Evolutionary conservation across 306 rosid genomes (phyloP).

Genomic region (Nissolia schottii): DNA sequence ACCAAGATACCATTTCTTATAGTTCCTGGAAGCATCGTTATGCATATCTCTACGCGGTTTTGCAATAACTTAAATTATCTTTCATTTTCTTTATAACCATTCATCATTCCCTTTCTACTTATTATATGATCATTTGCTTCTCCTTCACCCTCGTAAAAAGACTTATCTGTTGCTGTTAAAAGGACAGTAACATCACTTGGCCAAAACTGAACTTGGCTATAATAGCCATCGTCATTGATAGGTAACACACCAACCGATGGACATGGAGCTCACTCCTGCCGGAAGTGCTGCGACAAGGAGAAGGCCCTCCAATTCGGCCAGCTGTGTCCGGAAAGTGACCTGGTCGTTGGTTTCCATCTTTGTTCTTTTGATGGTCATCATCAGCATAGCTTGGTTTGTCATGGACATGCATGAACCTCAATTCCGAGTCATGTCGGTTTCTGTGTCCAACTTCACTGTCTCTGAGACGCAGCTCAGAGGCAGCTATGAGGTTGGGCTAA

Average conservation of each 20-base stretch:
- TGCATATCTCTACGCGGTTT: not conserved
- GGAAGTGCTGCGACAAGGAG: not conserved
- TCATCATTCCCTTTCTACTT: not conserved
- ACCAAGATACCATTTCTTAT: not conserved
- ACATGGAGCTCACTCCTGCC: not conserved
- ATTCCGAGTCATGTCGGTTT: slow-evolving; percentile 19
- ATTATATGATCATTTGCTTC: not conserved
- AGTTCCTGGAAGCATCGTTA: not conserved
- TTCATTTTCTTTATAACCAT: not conserved
- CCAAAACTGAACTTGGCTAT: not conserved
- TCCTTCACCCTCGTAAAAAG: not conserved
- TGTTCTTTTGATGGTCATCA: not conserved
- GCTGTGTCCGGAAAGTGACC: not conserved
- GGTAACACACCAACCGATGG: not conserved
- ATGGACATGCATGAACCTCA: slow-evolving; percentile 19
- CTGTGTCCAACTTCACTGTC: slow-evolving; percentile 28
- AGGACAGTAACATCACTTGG: not conserved
- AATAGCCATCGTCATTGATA: not conserved
- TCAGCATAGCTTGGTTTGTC: slow-evolving; percentile 30
- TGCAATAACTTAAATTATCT: not conserved
- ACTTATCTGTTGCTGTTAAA: not conserved
- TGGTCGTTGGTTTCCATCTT: not conserved
- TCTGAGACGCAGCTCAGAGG: slow-evolving; percentile 7
- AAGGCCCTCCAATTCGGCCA: not conserved
- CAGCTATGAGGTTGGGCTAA: slow-evolving; percentile 5